Evolutionary conservation across 169 alveolate genomes (phyloP), one percentile per base, ranked within the genome.

Genomic region (Eimeria praecox): DNA sequence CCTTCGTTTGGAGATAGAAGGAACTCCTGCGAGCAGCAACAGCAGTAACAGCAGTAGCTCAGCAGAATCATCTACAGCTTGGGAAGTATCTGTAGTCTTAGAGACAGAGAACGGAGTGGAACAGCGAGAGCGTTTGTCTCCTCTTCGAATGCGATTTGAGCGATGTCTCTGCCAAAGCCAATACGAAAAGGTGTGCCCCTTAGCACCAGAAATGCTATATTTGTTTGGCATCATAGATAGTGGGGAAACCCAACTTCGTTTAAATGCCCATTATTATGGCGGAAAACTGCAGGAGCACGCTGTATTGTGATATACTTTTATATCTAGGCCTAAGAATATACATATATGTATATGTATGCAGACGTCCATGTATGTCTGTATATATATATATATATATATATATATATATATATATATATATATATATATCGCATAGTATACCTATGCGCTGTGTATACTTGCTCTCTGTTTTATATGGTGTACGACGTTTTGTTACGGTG

Each of bases 121-220:
- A 38, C 33, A 77, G 52, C 87, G 54, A 38, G 56, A 77, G 35
- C 56, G 56, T 77, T 46, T 77, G 14, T 77, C 56, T 77, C 87
- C 87, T 46, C n/a, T 35, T n/a, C 35, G 30, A 27, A 3, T 77
- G 12, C n/a, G 16, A n/a, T 77, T 38, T 40, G 87, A 77, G 54
- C 59, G 87, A 46, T 77, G 87, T 46, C 87, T 77, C 12, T 30
- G 46, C 87, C 87, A 16, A 20, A 3, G 54, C 24, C 56, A 77
- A 77, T 77, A 77, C n/a, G 87, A 77, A 40, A 30, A 77, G 52
- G 87, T 77, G 52, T 66, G 1, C 18, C 62, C 0, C 18, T 12
- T 52, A 52, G 24, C 62, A 12, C 62, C 18, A 52, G 62, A 0
- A 52, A 12, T 12, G 18, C 18, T 20, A 52, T 52, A 52, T 52